Percentiles rank a stretch among this genome's conserved stretches.
These are phyloP conservation scores for Biscogniauxia mediterranea DNA, from an alignment of 2,329 filamentous ascomycete genomes.

Conservation along the genomic window DNA sequence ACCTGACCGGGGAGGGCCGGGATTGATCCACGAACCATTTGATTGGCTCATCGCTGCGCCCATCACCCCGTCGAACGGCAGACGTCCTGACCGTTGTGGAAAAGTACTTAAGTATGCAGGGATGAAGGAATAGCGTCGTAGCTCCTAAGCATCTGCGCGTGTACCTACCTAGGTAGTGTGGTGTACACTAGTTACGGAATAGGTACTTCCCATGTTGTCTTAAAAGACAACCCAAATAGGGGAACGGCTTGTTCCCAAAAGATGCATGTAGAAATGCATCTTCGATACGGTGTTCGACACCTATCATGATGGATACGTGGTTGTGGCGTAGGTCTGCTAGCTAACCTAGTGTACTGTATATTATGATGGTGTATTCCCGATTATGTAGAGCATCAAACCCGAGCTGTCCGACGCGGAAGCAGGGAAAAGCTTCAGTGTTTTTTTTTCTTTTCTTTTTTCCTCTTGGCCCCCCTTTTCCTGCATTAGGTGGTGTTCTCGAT, in stretches of 20 bases:
- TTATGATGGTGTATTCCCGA: not conserved
- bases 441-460: slow-evolving; percentile 9
- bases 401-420: slow-evolving; percentile 6
- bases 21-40: slow-evolving; percentile 5
- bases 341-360: not conserved
- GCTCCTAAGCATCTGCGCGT: not conserved
- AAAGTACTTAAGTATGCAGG: slow-evolving; percentile 21
- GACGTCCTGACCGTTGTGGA: slow-evolving; percentile 17
- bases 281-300: no score
- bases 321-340: not conserved
- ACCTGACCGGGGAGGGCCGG: slow-evolving; percentile 1
- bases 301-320: no score
- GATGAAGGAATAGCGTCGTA: slow-evolving; percentile 7
- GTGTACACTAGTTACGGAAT: no score
- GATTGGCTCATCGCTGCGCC: slow-evolving; percentile 10
- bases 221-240: no score
- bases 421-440: not conserved
- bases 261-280: no score
- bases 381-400: not conserved
- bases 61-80: slow-evolving; percentile 19
- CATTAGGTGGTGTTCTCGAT: slow-evolving; percentile 17
- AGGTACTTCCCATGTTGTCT: no score
- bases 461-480: slow-evolving; percentile 27
- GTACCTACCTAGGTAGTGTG: no score
- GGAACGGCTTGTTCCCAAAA: no score